Conservation (phyloP, 441 rosid species). For the Croton setiger region DNA sequence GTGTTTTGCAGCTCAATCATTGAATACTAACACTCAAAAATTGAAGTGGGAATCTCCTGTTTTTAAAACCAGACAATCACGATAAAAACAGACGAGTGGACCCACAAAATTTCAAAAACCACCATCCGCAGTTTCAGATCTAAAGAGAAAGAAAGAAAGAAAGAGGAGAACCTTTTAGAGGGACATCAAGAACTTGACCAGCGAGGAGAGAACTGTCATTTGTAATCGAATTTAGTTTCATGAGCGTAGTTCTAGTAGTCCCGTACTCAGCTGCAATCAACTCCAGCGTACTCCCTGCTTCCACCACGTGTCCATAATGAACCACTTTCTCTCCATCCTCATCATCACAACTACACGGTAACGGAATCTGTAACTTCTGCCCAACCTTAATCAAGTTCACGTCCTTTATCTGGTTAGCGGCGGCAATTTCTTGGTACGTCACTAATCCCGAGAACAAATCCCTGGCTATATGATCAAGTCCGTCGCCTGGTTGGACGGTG, state of each 20-base stretch:
- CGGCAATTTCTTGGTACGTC: constrained; percentile 29
- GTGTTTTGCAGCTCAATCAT: no score
- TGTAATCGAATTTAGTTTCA: constrained; percentile 44
- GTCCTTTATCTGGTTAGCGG: constrained; percentile 32
- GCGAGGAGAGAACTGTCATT: constrained; percentile 39
- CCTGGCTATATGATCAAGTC: constrained; percentile 44
- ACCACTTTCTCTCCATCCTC: constrained; percentile 48
- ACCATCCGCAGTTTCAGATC: no score
- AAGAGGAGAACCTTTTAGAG: constrained; percentile 53
- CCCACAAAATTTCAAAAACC: no score
- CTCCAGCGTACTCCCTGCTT: constrained; percentile 41
- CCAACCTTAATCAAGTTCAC: constrained; percentile 28
- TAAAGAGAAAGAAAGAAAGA: neutral
- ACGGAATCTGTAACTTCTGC: constrained; percentile 54
- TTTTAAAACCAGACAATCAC: no score
- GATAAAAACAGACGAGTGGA: no score
- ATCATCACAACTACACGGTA: constrained; percentile 85
- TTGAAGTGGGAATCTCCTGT: no score
- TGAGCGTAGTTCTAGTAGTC: constrained; percentile 31
- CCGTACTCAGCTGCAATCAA: constrained; percentile 54
- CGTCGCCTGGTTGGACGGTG: constrained; percentile 41
- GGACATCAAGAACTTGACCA: constrained; percentile 60
- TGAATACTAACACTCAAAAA: no score
- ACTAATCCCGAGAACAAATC: constrained; percentile 41
- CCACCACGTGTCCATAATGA: constrained; percentile 67